Percentiles rank a stretch among this genome's conserved stretches.
These are phyloP conservation scores for Limtongia smithiae DNA, from an alignment of 805 yeast genomes.

Conservation along the genomic window DNA sequence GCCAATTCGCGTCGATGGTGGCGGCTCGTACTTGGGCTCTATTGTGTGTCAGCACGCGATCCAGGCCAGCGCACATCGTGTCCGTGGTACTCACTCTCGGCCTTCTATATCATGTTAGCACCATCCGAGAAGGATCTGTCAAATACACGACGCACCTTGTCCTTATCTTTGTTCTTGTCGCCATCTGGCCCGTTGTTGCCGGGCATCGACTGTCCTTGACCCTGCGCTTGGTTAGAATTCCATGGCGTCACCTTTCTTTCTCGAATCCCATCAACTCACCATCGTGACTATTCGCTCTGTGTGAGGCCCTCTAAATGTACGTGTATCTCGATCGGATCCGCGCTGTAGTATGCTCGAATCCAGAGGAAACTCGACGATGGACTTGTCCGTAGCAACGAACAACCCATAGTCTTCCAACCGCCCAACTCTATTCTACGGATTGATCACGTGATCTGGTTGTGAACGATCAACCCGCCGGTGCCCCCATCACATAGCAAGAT, in stretches of 20 bases:
- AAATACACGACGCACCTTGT: neutral
- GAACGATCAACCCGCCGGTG: too few relatives aligned
- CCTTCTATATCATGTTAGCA: constrained; percentile 26
- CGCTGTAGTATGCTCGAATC: too few relatives aligned
- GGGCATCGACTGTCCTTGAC: constrained; percentile 38
- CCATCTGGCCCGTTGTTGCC: constrained; percentile 34
- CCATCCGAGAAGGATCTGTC: neutral
- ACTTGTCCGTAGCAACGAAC: too few relatives aligned
- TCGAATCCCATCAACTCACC: neutral
- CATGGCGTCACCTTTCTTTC: too few relatives aligned
- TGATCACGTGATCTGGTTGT: too few relatives aligned
- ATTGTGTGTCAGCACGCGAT: constrained; percentile 37
- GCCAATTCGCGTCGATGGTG: constrained; percentile 90
- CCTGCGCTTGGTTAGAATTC: too few relatives aligned
- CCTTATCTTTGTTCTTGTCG: constrained; percentile 34
- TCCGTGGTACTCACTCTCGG: constrained; percentile 33
- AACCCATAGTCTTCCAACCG: too few relatives aligned
- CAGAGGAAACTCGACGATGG: too few relatives aligned
- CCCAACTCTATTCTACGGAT: too few relatives aligned
- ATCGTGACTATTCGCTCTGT: neutral
- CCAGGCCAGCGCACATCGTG: neutral
- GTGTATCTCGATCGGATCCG: too few relatives aligned
- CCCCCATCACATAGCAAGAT: too few relatives aligned
- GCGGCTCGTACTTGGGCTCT: constrained; percentile 98
- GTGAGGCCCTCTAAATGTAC: neutral